Evolutionary conservation across 306 rosid genomes (phyloP), one percentile per base, ranked within the genome.

Genomic region (Lathyrus tuberosus): DNA sequence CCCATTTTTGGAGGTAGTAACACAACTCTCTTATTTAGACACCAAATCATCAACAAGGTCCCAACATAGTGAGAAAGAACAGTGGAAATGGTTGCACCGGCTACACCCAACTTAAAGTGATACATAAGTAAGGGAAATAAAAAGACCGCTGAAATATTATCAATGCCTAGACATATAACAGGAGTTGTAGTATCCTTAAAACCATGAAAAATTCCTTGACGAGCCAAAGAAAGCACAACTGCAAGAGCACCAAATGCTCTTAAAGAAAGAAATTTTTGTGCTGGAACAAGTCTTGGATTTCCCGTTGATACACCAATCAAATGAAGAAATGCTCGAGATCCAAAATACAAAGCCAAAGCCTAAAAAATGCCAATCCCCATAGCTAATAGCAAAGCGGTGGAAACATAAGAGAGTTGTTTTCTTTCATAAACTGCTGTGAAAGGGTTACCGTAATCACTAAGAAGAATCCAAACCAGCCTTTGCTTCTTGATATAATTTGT

Each of bases 211-310:
- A 94, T 84, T 62, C 99, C 99, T 79, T 94, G 99, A 71, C 88
- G 96, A 68, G 99, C 96, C 91, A 94, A 83, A 69, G 97, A 87
- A 20, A 84, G 91, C 54, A 91, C 99, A 62, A 88, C 99, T 47
- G 99, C 99, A 35, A 97, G 99, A 81, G 99, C 99, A 70, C 99
- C 99, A 67, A 91, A 8, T 26, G 99, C 94, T 65, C 99, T 85
- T 69, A 94, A 79, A 97, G n/a, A n/a, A n/a, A n/a, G n/a, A n/a
- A n/a, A n/a, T n/a, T n/a, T n/a, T n/a, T n/a, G n/a, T n/a, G n/a
- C 92, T 7, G 81, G 89, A 75, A 72, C 67, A 30, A 51, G 70
- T 69, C 83, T 85, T 68, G 97, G 84, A 67, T 89, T 91, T 72
- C 56, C 88, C 10, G 79, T 26, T 35, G 96, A 82, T 73, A 94